These are phyloP conservation scores for Keithomyces neogunnii DNA, from an alignment of 2,329 filamentous ascomycete genomes.

Conservation along the genomic window DNA sequence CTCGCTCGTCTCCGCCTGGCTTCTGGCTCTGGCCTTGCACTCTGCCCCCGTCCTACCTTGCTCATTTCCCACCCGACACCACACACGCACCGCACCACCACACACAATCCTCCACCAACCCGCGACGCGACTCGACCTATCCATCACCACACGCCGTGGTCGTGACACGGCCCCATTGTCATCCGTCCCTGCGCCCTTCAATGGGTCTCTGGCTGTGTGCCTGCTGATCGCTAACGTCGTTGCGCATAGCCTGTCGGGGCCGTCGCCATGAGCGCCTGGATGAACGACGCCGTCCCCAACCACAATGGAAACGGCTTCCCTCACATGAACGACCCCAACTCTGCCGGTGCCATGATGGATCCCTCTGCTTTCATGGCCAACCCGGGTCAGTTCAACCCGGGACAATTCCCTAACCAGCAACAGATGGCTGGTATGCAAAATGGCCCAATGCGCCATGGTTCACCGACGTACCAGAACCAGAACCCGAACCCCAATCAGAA, in stretches of 20 bases:
- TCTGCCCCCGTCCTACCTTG: slow-evolving; percentile 6
- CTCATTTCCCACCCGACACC: slow-evolving; percentile 23
- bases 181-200: slow-evolving; percentile 28
- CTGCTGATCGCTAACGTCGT: slow-evolving; percentile 37
- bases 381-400: slow-evolving; percentile 50
- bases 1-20: slow-evolving; percentile 2
- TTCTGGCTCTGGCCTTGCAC: slow-evolving; percentile 2
- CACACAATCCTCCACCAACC: slow-evolving; percentile 28
- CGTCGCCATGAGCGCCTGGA: slow-evolving; percentile 62
- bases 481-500: slow-evolving; percentile 8
- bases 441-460: slow-evolving; percentile 74
- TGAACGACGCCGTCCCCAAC: slow-evolving; percentile 62
- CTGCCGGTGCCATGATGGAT: slow-evolving; percentile 53
- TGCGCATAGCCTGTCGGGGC: slow-evolving; percentile 34
- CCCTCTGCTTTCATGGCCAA: slow-evolving; percentile 55
- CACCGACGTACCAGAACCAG: slow-evolving; percentile 61
- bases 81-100: slow-evolving; percentile 14
- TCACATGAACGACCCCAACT: slow-evolving; percentile 54
- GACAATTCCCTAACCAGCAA: slow-evolving; percentile 46
- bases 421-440: slow-evolving; percentile 65
- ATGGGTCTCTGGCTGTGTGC: slow-evolving; percentile 31
- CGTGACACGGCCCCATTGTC: slow-evolving; percentile 40
- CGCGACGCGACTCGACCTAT: slow-evolving; percentile 32
- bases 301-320: slow-evolving; percentile 63
- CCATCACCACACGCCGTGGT: slow-evolving; percentile 29